Base-by-base conservation (phyloP, 2,329 filamentous ascomycete genomes). In the Phialocephala sp. region DNA sequence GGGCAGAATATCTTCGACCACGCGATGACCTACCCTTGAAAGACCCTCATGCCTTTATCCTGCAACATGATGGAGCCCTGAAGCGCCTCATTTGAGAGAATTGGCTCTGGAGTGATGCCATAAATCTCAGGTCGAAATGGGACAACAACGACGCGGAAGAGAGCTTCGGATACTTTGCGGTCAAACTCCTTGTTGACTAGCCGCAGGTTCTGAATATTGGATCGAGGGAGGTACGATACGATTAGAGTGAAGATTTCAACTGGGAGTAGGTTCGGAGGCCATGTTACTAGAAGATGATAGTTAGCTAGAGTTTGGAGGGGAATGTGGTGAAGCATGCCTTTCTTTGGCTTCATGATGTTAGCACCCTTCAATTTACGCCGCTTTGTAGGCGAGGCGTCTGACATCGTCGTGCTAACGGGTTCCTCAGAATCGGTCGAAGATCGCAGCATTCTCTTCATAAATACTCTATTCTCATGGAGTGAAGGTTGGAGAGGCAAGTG, bases 61-160 rank as follows among this genome's bases (percentile, higher is more conserved):
- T 76, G 74, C 55, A 77, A 58, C 69, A 75, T 73, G 18, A 76
- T 68, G 18, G 73, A 68, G n/a, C 71, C 71, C 35, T 67, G 68
- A 24, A 37, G 32, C 14, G 56, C 27, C 18, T 67, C 67, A 36
- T 65, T 59, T 9, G 59, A 57, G 24, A 56, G 52, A 39, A 52
- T 45, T 12, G 59, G 62, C 41, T 78, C 76, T 18, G 79, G 78
- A 22, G 83, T 76, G 76, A 83, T 84, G 54, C 83, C 83, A 73
- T 87, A 89, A 27, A 91, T 84, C 69, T 89, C 85, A 1, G 86
- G 83, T 50, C 84, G 85, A 77, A 91, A 91, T 1, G 87, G 86
- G 1, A 89, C 85, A 6, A 91, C 87, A 9, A 89, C 85, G 54
- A 86, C 87, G 64, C 82, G 80, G 74, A 90, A 91, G 55, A 89